These are phyloP conservation scores for Pseudoscleropodium purum DNA, from an alignment of 225 moss, liverwort and hornwort species.

Conservation along the genomic window DNA sequence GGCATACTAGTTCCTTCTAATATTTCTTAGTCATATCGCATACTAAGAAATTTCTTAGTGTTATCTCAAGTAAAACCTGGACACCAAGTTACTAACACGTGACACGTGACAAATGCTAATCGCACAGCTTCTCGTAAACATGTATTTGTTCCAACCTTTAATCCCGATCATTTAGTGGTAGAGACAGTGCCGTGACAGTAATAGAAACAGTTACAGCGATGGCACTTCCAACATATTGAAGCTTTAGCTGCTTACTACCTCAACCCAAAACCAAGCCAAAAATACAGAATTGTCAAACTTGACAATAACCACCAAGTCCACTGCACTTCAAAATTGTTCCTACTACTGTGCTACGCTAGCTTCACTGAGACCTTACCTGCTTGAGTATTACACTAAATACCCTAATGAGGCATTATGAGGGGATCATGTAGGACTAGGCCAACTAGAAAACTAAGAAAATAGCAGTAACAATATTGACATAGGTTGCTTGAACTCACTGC, in stretches of 20 bases:
- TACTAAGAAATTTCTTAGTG: too few relatives aligned
- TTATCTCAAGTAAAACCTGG: neutral
- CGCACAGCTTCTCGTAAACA: neutral
- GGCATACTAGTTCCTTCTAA: neutral
- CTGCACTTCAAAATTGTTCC: conserved; percentile 33
- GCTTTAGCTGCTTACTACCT: neutral
- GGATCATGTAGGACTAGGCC: neutral
- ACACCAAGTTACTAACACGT: neutral
- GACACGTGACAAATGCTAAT: neutral
- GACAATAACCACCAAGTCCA: neutral
- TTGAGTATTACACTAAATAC: neutral
- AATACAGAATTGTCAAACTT: neutral
- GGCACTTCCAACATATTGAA: neutral
- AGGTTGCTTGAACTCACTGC: neutral
- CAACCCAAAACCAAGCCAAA: neutral
- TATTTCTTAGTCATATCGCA: neutral
- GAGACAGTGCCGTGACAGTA: neutral
- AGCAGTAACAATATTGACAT: neutral
- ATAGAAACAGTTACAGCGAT: neutral
- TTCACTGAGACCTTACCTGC: conserved; percentile 6
- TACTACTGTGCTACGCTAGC: neutral
- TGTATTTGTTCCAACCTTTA: neutral
- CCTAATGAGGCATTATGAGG: neutral
- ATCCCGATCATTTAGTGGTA: neutral
- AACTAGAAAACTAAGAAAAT: neutral